These are phyloP conservation scores for Periconia digitata DNA, from an alignment of 2,329 filamentous ascomycete genomes.

Conservation along the genomic window DNA sequence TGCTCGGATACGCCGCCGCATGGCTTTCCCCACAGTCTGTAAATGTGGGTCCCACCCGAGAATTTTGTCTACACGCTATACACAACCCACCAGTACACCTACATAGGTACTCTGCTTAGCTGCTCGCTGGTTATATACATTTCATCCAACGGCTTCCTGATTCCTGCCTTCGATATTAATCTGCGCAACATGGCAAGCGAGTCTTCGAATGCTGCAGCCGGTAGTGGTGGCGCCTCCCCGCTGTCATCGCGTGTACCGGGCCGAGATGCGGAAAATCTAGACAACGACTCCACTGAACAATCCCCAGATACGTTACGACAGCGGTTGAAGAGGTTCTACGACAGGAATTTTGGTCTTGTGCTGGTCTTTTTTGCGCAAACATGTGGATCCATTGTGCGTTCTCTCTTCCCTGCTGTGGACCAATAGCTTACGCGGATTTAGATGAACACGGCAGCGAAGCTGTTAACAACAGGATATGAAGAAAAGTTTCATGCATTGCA, in stretches of 20 bases:
- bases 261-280: not conserved
- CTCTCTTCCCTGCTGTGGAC: not conserved
- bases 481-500: conserved; percentile 38
- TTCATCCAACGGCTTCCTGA: too few species aligned
- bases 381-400: conserved; percentile 23
- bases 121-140: too few species aligned
- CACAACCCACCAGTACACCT: too few species aligned
- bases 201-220: not conserved
- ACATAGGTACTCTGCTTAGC: too few species aligned
- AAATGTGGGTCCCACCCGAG: not conserved
- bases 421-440: conserved; percentile 3
- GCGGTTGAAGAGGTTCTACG: conserved; percentile 13
- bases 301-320: not conserved
- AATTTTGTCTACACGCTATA: too few species aligned
- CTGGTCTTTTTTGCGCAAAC: conserved; percentile 43
- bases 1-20: not conserved
- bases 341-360: conserved; percentile 26
- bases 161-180: too few species aligned
- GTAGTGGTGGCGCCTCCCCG: not conserved
- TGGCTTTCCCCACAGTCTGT: not conserved
- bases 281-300: not conserved
- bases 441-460: conserved; percentile 30
- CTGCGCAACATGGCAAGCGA: too few species aligned
- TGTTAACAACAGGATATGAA: conserved; percentile 26
- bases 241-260: not conserved